Evolutionary conservation across 106 monocot genomes (phyloP), one percentile per base, ranked within the genome.

Genomic region (Apostasia ramifera): DNA sequence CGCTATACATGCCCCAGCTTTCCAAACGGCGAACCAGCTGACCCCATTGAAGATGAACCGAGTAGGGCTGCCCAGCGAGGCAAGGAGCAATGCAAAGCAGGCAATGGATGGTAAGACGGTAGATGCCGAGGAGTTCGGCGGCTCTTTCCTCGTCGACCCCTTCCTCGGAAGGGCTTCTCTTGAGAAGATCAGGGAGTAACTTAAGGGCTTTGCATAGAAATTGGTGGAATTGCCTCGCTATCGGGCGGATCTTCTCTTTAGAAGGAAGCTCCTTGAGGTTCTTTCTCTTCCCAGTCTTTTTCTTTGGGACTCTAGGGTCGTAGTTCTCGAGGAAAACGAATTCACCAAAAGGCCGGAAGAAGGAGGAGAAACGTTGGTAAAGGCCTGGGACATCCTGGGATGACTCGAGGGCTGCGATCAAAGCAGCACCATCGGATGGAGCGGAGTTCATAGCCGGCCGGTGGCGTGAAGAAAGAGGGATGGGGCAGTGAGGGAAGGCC

Each of bases 161-260:
- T 9, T 49, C 66, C 7, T 15, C 38, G 46, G 44, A 14, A 26
- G 72, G 59, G 52, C 7, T 69, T 39, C 65, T 51, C 64, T 61
- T 70, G 26, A 85, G 50, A 55, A 79, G 78, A 42, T 72, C 37
- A 39, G 85, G 79, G 54, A 91, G 73, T 26, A 76, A 61, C 62
- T 86, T 83, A 14, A 91, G 74, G 40, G 73, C 64, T 52, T 76
- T 72, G 71, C 77, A 78, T 58, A 91, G 69, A 74, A 91, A 86
- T 1, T 82, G 81, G 59, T 83, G 77, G 75, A 83, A 91, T 60
- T 76, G 70, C 69, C 85, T 88, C 11, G 94, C 87, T 2, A 85
- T 70, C 3, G 81, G 71, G 26, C 85, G 87, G 71, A 86, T 66
- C 1, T 49, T 50, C 43, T 26, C 42, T 6, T 63, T 38, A 49